phyloP scores from a whole-genome alignment of 805 yeast genomes.

The Allodekkera sacchari region DNA sequence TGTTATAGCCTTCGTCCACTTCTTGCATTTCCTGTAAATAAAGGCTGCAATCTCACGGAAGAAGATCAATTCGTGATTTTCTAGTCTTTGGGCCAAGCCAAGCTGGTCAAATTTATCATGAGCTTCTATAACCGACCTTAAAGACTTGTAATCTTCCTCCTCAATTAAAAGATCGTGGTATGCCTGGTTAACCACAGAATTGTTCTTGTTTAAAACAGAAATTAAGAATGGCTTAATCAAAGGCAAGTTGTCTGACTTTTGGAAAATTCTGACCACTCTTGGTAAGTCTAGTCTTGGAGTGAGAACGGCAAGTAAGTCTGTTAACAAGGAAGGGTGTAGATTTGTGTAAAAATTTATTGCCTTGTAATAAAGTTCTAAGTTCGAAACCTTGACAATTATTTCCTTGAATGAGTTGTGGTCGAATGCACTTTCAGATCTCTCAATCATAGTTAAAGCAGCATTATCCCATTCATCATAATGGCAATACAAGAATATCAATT shows the following conservation, averaged over 20 bases:
- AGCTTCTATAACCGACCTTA: constrained; percentile 79
- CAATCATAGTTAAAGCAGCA: constrained; percentile 95
- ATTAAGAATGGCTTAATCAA: constrained; percentile 91
- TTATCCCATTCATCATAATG: constrained; percentile 99
- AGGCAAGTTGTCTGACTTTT: constrained; percentile 92
- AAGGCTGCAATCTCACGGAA: constrained; percentile 96
- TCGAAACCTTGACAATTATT: constrained; percentile 87
- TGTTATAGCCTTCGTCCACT: constrained; percentile 82
- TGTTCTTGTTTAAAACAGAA: constrained; percentile 83
- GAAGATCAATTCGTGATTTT: constrained; percentile 82
- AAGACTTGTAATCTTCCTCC: constrained; percentile 90
- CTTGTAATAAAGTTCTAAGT: constrained; percentile 93
- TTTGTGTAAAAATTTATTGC: constrained; percentile 91
- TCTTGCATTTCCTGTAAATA: constrained; percentile 87
- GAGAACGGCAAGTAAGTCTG: constrained; percentile 76
- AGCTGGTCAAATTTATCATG: constrained; percentile 88
- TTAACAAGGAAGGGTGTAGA: constrained; percentile 85
- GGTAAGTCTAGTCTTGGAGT: constrained; percentile 89
- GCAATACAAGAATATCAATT: constrained; percentile 89
- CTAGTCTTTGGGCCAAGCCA: constrained; percentile 87
- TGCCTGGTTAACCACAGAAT: constrained; percentile 86
- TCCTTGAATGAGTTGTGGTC: constrained; percentile 94
- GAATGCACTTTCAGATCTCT: constrained; percentile 84
- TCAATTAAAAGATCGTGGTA: constrained; percentile 93
- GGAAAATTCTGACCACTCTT: constrained; percentile 90